phyloP scores from a whole-genome alignment of 2,329 filamentous ascomycete genomes.

The Fusarium transvaalense region DNA sequence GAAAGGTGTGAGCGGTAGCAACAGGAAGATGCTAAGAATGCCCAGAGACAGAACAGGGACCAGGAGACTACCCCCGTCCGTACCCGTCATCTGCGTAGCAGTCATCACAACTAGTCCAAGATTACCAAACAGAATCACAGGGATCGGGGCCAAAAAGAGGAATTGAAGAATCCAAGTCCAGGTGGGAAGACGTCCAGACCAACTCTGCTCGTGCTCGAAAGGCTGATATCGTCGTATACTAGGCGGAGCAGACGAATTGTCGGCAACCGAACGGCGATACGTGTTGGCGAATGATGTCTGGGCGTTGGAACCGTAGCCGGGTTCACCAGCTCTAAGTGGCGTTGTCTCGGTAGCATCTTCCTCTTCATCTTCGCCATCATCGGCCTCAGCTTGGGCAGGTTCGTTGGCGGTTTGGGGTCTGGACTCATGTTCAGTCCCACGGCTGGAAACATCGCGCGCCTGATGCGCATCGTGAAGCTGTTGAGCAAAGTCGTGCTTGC shows the following conservation, averaged over 20 bases:
- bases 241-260: constrained; percentile 40
- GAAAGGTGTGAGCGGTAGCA: constrained; percentile 85
- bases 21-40: constrained; percentile 74
- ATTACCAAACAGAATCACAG: constrained; percentile 81
- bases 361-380: constrained; percentile 39
- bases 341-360: constrained; percentile 65
- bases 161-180: constrained; percentile 94
- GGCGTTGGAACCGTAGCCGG: constrained; percentile 53
- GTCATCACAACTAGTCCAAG: constrained; percentile 79
- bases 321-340: constrained; percentile 60
- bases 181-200: constrained; percentile 82
- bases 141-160: constrained; percentile 81
- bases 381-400: constrained; percentile 41
- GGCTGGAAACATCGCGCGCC: constrained; percentile 54
- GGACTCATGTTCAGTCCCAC: constrained; percentile 29
- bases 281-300: constrained; percentile 67
- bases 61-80: constrained; percentile 82
- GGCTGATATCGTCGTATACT: constrained; percentile 51
- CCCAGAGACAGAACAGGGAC: constrained; percentile 79
- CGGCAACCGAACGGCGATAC: constrained; percentile 64
- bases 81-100: constrained; percentile 82
- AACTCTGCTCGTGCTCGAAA: constrained; percentile 82
- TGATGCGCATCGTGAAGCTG: constrained; percentile 66
- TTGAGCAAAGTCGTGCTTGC: constrained; percentile 76
- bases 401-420: constrained; percentile 23